Percentiles rank a stretch among this genome's conserved stretches.
These are phyloP conservation scores for Aspergillus sparsus DNA, from an alignment of 495 filamentous ascomycete species.

Conservation along the genomic window DNA sequence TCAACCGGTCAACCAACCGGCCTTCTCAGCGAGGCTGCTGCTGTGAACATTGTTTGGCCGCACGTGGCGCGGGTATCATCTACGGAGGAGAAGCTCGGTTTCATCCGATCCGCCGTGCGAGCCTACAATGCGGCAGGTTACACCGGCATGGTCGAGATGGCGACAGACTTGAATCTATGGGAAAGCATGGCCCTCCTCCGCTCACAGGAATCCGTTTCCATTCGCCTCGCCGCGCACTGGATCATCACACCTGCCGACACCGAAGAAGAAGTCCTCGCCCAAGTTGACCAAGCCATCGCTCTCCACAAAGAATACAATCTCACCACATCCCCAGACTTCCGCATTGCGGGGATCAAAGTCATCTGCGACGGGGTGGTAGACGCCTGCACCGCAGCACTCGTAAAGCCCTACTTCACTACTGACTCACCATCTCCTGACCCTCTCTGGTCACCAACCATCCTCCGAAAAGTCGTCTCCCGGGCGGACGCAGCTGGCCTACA, in stretches of 20 bases:
- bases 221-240: conserved; percentile 63
- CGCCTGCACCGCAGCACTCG: conserved; percentile 63
- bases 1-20: conserved; percentile 49
- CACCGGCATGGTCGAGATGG: conserved; percentile 64
- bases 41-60: conserved; percentile 61
- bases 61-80: conserved; percentile 52
- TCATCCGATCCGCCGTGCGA: conserved; percentile 38
- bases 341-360: conserved; percentile 65
- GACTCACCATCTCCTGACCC: conserved; percentile 34
- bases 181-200: conserved; percentile 46
- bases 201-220: conserved; percentile 35
- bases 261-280: conserved; percentile 45
- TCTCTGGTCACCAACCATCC: conserved; percentile 52
- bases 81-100: conserved; percentile 48
- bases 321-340: conserved; percentile 51
- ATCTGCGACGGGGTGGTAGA: conserved; percentile 71
- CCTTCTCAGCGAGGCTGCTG: conserved; percentile 57
- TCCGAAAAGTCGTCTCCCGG: conserved; percentile 50
- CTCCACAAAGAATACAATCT: conserved; percentile 50
- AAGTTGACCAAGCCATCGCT: conserved; percentile 62
- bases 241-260: conserved; percentile 51
- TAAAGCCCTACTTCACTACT: conserved; percentile 57
- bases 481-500: conserved; percentile 57
- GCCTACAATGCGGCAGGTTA: conserved; percentile 56
- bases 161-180: conserved; percentile 62